These are phyloP conservation scores for Silene conica DNA, from an alignment of 148 eudicot genomes.

Conservation along the genomic window DNA sequence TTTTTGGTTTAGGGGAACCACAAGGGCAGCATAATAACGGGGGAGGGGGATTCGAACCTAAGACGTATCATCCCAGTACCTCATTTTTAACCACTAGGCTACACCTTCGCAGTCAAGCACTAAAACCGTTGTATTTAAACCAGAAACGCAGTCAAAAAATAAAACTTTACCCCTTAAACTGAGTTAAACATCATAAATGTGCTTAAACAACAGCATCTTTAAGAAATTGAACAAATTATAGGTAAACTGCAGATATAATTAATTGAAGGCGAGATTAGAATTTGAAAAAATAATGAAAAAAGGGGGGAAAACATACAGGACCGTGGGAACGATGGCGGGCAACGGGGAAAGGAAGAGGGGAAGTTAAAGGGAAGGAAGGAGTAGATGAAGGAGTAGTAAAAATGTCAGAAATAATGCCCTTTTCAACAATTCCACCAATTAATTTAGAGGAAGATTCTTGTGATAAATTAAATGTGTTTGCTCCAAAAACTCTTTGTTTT, in stretches of 20 bases:
- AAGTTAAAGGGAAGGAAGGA: slow-evolving; percentile 41
- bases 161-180: neutral
- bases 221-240: neutral
- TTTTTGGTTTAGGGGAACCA: no score
- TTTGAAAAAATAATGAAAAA: neutral
- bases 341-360: slow-evolving; percentile 80
- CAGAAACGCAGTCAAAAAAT: neutral
- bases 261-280: neutral
- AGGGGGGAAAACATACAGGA: slow-evolving; percentile 43
- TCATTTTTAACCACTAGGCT: neutral
- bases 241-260: neutral
- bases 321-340: slow-evolving; percentile 93
- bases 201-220: neutral
- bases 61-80: no score
- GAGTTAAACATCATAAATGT: no score
- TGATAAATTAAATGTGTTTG: slow-evolving; percentile 22
- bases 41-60: no score
- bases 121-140: no score
- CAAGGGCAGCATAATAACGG: no score
- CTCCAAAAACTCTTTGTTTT: slow-evolving; percentile 30
- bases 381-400: slow-evolving; percentile 36
- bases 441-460: slow-evolving; percentile 35
- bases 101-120: neutral
- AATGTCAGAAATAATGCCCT: slow-evolving; percentile 40
- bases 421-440: slow-evolving; percentile 74